Conservation (phyloP, 2,329 filamentous ascomycete genomes). For the Microcera coccophila region DNA sequence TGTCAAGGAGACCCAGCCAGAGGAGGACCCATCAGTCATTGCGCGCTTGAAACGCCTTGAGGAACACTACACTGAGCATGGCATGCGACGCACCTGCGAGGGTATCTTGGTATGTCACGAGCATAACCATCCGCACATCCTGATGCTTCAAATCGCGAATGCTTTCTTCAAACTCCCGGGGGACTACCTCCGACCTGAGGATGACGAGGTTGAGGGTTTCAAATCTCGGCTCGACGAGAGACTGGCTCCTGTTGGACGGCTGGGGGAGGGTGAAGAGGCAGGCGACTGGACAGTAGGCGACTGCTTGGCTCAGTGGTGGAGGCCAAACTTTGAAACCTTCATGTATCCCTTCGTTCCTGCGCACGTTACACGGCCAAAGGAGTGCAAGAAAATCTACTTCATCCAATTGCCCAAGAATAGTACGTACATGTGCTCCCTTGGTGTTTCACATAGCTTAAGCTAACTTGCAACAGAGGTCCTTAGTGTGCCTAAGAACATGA, state of each 20-base stretch:
- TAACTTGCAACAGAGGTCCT: slow-evolving; percentile 65
- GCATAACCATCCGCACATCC: slow-evolving; percentile 96
- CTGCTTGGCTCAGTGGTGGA: slow-evolving; percentile 96
- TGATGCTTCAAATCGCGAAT: slow-evolving; percentile 99
- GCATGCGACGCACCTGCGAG: slow-evolving; percentile 96
- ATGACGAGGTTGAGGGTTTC: slow-evolving; percentile 93
- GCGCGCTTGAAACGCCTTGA: slow-evolving; percentile 91
- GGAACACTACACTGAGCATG: slow-evolving; percentile 86
- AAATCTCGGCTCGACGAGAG: slow-evolving; percentile 89
- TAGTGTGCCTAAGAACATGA: slow-evolving; percentile 99
- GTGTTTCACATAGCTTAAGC: background rate
- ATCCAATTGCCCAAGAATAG: slow-evolving; percentile 91
- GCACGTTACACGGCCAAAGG: slow-evolving; percentile 93
- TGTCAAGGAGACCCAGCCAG: slow-evolving; percentile 95
- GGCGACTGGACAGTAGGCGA: slow-evolving; percentile 89
- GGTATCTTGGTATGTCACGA: slow-evolving; percentile 97
- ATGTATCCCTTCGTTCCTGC: slow-evolving; percentile 99
- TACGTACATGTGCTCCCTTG: slow-evolving; percentile 37
- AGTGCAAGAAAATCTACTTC: slow-evolving; percentile 98
- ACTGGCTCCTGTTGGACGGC: slow-evolving; percentile 83
- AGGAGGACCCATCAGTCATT: slow-evolving; percentile 94
- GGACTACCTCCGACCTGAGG: slow-evolving; percentile 85
- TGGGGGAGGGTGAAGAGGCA: slow-evolving; percentile 81
- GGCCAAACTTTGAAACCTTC: slow-evolving; percentile 98
- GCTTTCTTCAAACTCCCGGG: slow-evolving; percentile 99